Percentiles rank a stretch among this genome's conserved stretches.
Evolutionary conservation across 2,329 filamentous ascomycete species (phyloP).

Genomic region (Fusarium euwallaceae): DNA sequence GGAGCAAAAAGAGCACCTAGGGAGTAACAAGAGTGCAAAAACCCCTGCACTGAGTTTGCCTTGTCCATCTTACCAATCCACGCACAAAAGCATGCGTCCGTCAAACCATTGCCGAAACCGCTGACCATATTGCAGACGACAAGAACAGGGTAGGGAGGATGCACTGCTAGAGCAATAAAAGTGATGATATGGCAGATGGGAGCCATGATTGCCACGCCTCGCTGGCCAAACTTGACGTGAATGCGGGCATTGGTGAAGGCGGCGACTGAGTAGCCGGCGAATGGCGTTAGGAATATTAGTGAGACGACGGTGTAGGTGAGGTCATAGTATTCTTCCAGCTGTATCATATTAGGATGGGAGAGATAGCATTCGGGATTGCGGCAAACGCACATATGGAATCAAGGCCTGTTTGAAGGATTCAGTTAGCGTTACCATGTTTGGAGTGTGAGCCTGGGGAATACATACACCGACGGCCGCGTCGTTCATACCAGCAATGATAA

Average conservation of each 20-base stretch:
- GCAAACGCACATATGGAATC: conserved; percentile 38
- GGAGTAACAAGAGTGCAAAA: conserved; percentile 76
- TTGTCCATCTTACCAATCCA: conserved; percentile 75
- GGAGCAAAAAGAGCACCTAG: conserved; percentile 74
- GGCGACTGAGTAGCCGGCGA: conserved; percentile 72
- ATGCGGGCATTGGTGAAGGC: conserved; percentile 72
- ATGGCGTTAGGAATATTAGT: conserved; percentile 73
- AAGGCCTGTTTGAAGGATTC: conserved; percentile 31
- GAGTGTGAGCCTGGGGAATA: not conserved
- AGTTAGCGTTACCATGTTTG: not conserved
- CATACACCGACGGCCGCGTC: conserved; percentile 71
- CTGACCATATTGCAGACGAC: conserved; percentile 73
- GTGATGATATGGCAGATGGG: conserved; percentile 72
- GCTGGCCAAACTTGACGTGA: conserved; percentile 72
- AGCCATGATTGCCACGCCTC: conserved; percentile 74
- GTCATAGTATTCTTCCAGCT: conserved; percentile 73
- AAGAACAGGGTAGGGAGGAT: conserved; percentile 75
- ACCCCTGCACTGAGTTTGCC: conserved; percentile 75
- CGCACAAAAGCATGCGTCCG: conserved; percentile 64
- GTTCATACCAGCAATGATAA: conserved; percentile 72
- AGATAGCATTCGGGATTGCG: fast-evolving
- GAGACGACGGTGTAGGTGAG: conserved; percentile 72
- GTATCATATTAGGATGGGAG: not conserved
- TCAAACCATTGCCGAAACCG: conserved; percentile 76
- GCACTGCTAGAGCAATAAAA: conserved; percentile 70